Conservation (phyloP, 208 protist species). For the Trypanosoma congolense region DNA sequence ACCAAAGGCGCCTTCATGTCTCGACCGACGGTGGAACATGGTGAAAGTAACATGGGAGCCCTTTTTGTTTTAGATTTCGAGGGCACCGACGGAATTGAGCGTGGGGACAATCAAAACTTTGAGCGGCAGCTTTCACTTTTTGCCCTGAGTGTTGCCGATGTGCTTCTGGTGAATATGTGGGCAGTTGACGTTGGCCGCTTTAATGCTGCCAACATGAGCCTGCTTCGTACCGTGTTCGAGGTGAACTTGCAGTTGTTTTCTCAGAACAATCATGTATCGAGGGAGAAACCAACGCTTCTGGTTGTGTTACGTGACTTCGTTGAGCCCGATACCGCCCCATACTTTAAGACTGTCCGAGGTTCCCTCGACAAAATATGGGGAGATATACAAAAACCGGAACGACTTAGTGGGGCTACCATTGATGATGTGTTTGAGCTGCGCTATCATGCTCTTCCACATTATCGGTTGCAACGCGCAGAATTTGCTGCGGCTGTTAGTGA, state of each 20-base stretch:
- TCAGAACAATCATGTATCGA: slow-evolving; percentile 58
- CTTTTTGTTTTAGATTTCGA: slow-evolving; percentile 96
- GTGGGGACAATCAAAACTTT: slow-evolving; percentile 94
- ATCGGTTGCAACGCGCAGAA: slow-evolving; percentile 65
- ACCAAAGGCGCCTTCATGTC: slow-evolving; percentile 92
- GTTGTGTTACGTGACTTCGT: slow-evolving; percentile 96
- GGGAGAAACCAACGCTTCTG: slow-evolving; percentile 93
- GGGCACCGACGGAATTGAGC: slow-evolving; percentile 95
- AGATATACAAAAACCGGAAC: slow-evolving; percentile 56
- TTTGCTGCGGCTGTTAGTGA: slow-evolving; percentile 42
- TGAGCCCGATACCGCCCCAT: slow-evolving; percentile 67
- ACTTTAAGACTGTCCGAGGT: slow-evolving; percentile 69
- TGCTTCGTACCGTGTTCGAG: slow-evolving; percentile 95
- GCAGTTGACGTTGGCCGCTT: slow-evolving; percentile 94
- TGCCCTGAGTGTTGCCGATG: slow-evolving; percentile 93
- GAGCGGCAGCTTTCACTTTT: slow-evolving; percentile 97
- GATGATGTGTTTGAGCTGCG: slow-evolving; percentile 64
- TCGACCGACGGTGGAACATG: slow-evolving; percentile 26
- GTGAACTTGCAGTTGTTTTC: slow-evolving; percentile 95
- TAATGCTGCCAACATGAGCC: slow-evolving; percentile 91
- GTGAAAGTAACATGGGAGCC: slow-evolving; percentile 15
- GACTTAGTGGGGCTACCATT: slow-evolving; percentile 52
- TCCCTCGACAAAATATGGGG: slow-evolving; percentile 95
- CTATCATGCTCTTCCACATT: slow-evolving; percentile 82
- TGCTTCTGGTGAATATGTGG: slow-evolving; percentile 98